Base-by-base conservation (phyloP, 1,139 yeast species). In the Groenewaldozyma sp. region DNA sequence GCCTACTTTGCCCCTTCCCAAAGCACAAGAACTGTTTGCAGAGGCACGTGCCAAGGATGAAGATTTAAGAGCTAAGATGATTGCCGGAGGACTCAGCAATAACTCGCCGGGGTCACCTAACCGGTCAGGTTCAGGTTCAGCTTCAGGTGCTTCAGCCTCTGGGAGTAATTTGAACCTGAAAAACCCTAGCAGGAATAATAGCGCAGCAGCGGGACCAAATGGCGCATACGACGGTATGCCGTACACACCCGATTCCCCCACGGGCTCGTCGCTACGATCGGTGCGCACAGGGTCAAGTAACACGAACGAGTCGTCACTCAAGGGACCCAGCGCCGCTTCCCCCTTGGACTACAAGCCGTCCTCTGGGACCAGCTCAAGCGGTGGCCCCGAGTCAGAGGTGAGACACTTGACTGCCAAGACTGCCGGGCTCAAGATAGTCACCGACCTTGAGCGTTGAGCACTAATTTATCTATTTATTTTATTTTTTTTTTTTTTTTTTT, bases 1-100 rank as follows among this genome's bases (percentile, higher is more conserved):
- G 0, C 97, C 97, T 13, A 91, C 97, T 0, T 91, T 91, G 10
- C 79, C 94, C 19, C 67, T 91, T 48, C 74, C 76, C 35, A 79
- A 77, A 52, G 98, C 98, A 0, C 94, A 86, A 58, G 94, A 82
- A 55, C 61, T 91, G 57, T 67, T 87, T 53, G 80, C 86, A 1
- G 82, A 78, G 50, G 94, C 95, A 11, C 46, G 60, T 10, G 54
- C 54, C 28, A 48, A 53, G 4, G 56, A 54, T 13, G 58, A 54
- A 22, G 55, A 54, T 28, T 38, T 51, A 35, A 44, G 55, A n/a
- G 48, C 54, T 20, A 51, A 51, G 43, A 55, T 50, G 55, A 46
- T 49, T 40, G 53, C 53, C 18, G 57, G 55, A 13, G 53, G 52
- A 16, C 39, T 48, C 26, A 44, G 39, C 36, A 49, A 46, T 37